These are phyloP conservation scores for Cordyceps cateniannulata DNA, from an alignment of 2,329 filamentous ascomycete species.

Conservation along the genomic window DNA sequence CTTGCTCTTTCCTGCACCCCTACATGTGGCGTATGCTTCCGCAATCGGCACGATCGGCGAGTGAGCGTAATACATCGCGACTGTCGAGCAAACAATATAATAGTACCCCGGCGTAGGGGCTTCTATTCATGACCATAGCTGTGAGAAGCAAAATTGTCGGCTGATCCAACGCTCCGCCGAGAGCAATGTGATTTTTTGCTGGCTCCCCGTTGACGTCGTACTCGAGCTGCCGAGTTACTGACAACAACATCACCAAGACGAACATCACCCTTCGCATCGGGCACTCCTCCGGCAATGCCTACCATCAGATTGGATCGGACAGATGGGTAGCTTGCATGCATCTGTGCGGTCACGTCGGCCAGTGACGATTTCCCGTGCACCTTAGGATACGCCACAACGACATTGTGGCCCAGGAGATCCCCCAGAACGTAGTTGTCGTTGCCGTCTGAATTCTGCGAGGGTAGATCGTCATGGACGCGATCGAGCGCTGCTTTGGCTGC, in stretches of 20 bases:
- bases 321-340: neutral
- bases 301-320: neutral
- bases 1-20: too few species aligned
- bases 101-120: too few species aligned
- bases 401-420: too few species aligned
- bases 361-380: too few species aligned
- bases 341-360: too few species aligned
- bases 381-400: too few species aligned
- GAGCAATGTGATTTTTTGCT: neutral
- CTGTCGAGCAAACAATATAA: too few species aligned
- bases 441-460: too few species aligned
- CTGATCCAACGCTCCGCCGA: neutral
- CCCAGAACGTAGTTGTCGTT: too few species aligned
- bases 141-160: neutral
- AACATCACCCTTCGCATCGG: neutral
- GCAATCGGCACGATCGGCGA: too few species aligned
- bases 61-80: too few species aligned
- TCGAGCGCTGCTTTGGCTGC: slow-evolving; percentile 25
- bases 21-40: too few species aligned
- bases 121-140: neutral
- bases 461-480: slow-evolving; percentile 1
- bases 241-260: neutral
- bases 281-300: neutral
- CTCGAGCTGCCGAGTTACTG: neutral
- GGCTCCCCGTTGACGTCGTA: neutral